Conservation (phyloP, 106 monocot genomes). For the Allium sativum region DNA sequence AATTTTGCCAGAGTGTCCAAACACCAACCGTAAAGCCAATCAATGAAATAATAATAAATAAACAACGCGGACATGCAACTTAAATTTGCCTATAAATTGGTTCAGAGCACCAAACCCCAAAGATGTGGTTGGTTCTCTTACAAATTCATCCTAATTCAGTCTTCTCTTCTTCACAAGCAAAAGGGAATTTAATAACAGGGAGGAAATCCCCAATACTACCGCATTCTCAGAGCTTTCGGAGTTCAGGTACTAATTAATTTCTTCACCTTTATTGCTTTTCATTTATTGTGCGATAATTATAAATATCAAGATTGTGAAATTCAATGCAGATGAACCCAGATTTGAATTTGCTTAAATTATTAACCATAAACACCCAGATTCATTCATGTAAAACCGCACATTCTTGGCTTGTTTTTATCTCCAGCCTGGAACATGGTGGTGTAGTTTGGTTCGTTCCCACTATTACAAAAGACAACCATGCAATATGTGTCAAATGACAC, state of each 20-base stretch:
- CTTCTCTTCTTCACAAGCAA: not conserved
- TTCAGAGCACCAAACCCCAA: not conserved
- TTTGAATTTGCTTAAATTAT: not conserved
- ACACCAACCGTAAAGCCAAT: not conserved
- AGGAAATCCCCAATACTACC: not conserved
- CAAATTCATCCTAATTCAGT: not conserved
- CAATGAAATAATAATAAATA: not conserved
- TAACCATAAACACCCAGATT: not conserved
- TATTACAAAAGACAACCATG: not conserved
- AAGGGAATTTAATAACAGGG: not conserved
- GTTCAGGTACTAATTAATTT: not conserved
- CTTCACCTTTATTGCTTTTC: not conserved
- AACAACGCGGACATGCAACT: not conserved
- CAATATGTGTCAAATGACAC: conserved; percentile 1
- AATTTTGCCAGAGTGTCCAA: not conserved
- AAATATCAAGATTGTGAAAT: too few relatives aligned
- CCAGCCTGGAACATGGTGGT: conserved; percentile 1
- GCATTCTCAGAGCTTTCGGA: not conserved
- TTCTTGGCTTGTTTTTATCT: not conserved
- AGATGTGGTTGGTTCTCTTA: not conserved
- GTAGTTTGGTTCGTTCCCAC: not conserved
- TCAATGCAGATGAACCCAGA: not conserved
- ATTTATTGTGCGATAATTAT: not conserved
- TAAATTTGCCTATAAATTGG: conserved; percentile 4
- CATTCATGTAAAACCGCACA: not conserved